Evolutionary conservation across 2,329 filamentous ascomycete genomes (phyloP), one percentile per base, ranked within the genome.

Genomic region (Talaromyces funiculosus): DNA sequence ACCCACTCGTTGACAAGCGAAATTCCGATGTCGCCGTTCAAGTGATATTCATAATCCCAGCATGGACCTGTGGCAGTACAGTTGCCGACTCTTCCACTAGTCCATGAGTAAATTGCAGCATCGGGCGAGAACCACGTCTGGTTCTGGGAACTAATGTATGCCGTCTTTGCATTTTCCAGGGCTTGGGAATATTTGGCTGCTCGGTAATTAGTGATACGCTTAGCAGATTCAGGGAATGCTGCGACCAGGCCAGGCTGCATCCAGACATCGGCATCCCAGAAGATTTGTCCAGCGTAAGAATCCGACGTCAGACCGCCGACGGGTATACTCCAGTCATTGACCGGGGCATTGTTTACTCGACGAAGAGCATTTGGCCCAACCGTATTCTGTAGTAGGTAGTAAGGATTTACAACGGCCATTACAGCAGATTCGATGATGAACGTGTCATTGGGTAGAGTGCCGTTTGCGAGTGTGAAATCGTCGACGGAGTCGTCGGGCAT

Each of bases 11-110:
- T 86, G 65, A 83, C 79, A 62, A 87, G 76, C 1, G 84, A 79
- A 31, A 88, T 75, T 0, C 83, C 85, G 65, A 90, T 88, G 65
- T 89, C 87, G 7, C 86, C 85, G 65, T 89, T 89, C 38, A 90
- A 66, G 69, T 90, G 87, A 66, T 90, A 90, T 68, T 90, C 81
- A 64, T 90, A 89, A 70, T 90, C 86, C 66, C 86, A 87, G 70
- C 87, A 90, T 26, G 82, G 80, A 1, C 82, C 82, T 3, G 82
- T 83, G 2, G 78, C 81, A 0, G 87, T 90, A 67, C 87, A 90
- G 66, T 90, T 89, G 2, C 87, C 87, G 67, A 80, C 86, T 5
- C 86, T 75, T 8, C 84, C 86, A 65, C 83, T 83, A 0, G 86
- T 89, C 87, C 87, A 90, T 1, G 86, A 82, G 66, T 83, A 90